Conservation (phyloP, 805 yeast genomes). For the Lachancea waltii region DNA sequence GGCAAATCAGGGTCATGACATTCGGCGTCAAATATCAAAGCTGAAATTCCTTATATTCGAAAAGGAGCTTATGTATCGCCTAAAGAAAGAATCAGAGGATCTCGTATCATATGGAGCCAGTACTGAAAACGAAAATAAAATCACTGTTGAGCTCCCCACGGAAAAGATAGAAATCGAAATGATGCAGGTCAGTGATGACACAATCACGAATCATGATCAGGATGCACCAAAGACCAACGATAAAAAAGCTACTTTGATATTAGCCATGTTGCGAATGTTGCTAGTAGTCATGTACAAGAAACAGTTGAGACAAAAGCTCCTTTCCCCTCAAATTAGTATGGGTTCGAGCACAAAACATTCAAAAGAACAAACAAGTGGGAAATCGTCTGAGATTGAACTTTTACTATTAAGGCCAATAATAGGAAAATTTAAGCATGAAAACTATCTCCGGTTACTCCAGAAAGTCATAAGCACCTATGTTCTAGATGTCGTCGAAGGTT, state of each 20-base stretch:
- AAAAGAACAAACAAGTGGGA: slow-evolving; percentile 1
- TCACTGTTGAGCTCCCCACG: slow-evolving; percentile 58
- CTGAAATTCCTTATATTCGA: slow-evolving; percentile 79
- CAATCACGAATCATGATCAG: slow-evolving; percentile 34
- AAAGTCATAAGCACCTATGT: slow-evolving; percentile 25
- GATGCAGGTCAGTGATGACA: slow-evolving; percentile 37
- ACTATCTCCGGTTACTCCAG: slow-evolving; percentile 23
- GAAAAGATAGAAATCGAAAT: slow-evolving; percentile 67
- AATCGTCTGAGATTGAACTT: slow-evolving; percentile 5
- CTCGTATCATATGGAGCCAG: slow-evolving; percentile 64
- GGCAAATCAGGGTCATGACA: slow-evolving; percentile 27
- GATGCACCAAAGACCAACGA: slow-evolving; percentile 40
- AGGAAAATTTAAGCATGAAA: slow-evolving; percentile 30
- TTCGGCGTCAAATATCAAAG: slow-evolving; percentile 51
- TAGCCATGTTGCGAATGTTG: slow-evolving; percentile 31
- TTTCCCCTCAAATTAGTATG: slow-evolving; percentile 9
- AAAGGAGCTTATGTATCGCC: slow-evolving; percentile 76
- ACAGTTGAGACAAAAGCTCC: slow-evolving; percentile 25
- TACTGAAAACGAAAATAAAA: slow-evolving; percentile 54
- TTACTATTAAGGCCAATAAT: slow-evolving; percentile 28
- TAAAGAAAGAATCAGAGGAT: slow-evolving; percentile 67
- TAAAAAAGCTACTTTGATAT: slow-evolving; percentile 31
- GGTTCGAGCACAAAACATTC: slow-evolving; percentile 7
- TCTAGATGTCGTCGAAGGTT: slow-evolving; percentile 18
- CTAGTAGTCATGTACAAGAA: slow-evolving; percentile 37